Base-by-base conservation (phyloP, 108 stramenopile genomes). In the Skeletonema tropicum region DNA sequence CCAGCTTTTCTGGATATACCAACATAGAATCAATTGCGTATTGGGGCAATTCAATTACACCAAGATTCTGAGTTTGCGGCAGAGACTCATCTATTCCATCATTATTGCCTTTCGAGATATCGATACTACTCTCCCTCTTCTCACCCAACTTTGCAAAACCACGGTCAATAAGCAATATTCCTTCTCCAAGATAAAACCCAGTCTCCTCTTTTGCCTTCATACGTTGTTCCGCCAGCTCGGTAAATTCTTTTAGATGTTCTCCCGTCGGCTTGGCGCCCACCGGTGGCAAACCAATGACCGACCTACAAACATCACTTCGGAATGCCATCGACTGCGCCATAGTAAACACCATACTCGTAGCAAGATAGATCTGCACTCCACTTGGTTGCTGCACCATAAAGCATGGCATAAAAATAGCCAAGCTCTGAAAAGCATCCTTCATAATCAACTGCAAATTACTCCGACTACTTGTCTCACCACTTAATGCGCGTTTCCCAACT, bases 341-440 rank as follows among this genome's bases (percentile, higher is more conserved):
- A 19, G 94, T 91, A 67, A 87, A 93, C n/a, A 88, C 81, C 75
- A 95, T 92, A 64, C 88, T 89, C 21, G 91, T 88, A 8, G 83
- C 45, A 49, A 95, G 52, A 58, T 95, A 95, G 14, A 95, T 83
- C 68, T 95, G 94, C 14, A 95, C 74, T 2, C 91, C 94, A 8
- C 87, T 80, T 1, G 94, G 92, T 21, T 88, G 87, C 64, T 90
- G 90, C 0, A 87, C 73, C 76, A 92, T 81, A 78, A 93, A 92
- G 67, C 94, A 89, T 19, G 94, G 94, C 91, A 95, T 93, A 74
- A 95, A 95, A 5, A 95, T 80, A 14, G 94, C 89, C 48, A 93
- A 59, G 19, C 70, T 71, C 73, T 95, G 94, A 70, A 95, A 95
- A 38, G 71, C 61, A 78, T 95, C 94, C 68, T 93, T 95, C 52